Evolutionary conservation across 495 filamentous ascomycete genomes (phyloP).

Genomic region (Podospora australis): DNA sequence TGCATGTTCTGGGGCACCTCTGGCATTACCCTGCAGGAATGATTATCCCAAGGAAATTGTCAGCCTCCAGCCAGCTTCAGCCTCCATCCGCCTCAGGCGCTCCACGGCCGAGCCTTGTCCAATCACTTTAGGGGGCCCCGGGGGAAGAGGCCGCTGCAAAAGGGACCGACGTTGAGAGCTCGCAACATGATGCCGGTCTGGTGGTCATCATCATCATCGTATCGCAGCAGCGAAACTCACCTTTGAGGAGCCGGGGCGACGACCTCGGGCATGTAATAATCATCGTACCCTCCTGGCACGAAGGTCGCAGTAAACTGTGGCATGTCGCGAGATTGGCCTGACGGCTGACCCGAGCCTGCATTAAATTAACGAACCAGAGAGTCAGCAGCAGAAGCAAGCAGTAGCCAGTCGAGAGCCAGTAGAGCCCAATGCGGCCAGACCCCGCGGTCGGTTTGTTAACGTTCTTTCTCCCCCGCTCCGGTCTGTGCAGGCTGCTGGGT

Average conservation of each 20-base stretch:
- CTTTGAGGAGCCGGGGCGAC: slow-evolving; percentile 75
- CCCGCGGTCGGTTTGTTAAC: slow-evolving; percentile 3
- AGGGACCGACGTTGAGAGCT: background rate
- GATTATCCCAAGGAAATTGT: slow-evolving; percentile 15
- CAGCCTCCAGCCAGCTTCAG: slow-evolving; percentile 14
- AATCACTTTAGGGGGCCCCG: slow-evolving; percentile 6
- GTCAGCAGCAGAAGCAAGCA: slow-evolving; percentile 23
- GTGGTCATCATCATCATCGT: no score
- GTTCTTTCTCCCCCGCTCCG: slow-evolving; percentile 2
- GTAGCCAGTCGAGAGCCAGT: no score
- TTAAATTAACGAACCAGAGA: slow-evolving; percentile 21
- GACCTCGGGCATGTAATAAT: slow-evolving; percentile 70
- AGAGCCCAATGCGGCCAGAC: slow-evolving; percentile 9
- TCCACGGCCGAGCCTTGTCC: slow-evolving; percentile 10
- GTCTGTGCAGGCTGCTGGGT: slow-evolving; percentile 4
- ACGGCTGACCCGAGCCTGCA: slow-evolving; percentile 35
- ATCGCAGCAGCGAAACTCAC: slow-evolving; percentile 57
- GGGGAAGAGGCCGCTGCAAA: background rate
- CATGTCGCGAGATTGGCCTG: slow-evolving; percentile 39
- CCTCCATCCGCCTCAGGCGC: slow-evolving; percentile 11
- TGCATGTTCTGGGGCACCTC: slow-evolving; percentile 73
- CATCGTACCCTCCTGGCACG: slow-evolving; percentile 81
- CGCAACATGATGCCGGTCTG: no score
- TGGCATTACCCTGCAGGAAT: slow-evolving; percentile 46
- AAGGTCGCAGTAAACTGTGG: slow-evolving; percentile 72